Evolutionary conservation across 2,329 filamentous ascomycete species (phyloP).

Genomic region (Gnomoniopsis smithogilvyi): DNA sequence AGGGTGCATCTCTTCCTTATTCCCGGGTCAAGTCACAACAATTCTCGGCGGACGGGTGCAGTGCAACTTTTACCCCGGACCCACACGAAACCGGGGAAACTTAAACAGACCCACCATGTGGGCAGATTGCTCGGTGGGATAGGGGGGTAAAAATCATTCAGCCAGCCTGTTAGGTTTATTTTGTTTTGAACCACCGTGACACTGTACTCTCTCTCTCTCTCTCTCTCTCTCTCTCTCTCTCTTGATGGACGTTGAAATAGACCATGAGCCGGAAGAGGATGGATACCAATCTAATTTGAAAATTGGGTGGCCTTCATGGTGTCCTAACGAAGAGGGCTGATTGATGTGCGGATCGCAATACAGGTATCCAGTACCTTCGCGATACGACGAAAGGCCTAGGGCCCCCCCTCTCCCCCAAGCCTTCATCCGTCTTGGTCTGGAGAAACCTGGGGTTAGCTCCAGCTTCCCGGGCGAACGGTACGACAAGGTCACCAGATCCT

Average conservation of each 20-base stretch:
- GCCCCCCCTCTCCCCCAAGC: neutral
- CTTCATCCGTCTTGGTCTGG: neutral
- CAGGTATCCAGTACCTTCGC: neutral
- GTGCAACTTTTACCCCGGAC: neutral
- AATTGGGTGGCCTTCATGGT: no score
- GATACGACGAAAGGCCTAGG: neutral
- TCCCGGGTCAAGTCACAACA: neutral
- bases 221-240: no score
- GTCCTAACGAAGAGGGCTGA: no score
- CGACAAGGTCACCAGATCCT: neutral
- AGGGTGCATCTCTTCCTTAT: no score
- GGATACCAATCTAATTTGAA: no score
- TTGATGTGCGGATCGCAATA: neutral
- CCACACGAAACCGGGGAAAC: neutral
- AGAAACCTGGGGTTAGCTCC: slow-evolving; percentile 17
- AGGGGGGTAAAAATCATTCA: no score
- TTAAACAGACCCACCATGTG: neutral
- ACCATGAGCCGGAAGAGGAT: no score
- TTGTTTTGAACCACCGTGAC: no score
- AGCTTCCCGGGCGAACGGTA: slow-evolving; percentile 16
- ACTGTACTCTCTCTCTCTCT: no score
- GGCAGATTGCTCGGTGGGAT: neutral
- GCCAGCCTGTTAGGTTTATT: no score
- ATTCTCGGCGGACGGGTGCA: no score
- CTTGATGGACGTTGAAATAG: no score